Evolutionary conservation across 768 basidiomycete genomes (phyloP).

Genomic region (Holtermanniella nyarrowii): DNA sequence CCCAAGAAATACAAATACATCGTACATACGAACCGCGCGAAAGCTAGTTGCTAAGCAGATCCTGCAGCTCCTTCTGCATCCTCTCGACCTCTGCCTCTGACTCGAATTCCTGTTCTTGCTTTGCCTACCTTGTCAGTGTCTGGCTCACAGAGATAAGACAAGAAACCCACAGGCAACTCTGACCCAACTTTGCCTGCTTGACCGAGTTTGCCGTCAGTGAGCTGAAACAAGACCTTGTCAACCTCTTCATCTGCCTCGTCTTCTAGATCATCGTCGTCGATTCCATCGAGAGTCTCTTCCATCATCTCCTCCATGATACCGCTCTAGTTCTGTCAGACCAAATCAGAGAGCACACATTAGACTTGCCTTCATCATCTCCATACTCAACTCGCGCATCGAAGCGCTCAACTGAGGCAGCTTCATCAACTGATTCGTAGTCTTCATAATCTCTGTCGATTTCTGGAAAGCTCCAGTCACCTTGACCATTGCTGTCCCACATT

Average conservation of each 20-base stretch:
- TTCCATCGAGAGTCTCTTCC: constrained; percentile 69
- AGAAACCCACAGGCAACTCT: constrained; percentile 60
- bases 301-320: constrained; percentile 98
- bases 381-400: constrained; percentile 93
- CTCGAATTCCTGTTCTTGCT: constrained; percentile 58
- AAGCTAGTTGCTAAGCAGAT: constrained; percentile 61
- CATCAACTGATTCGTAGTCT: constrained; percentile 81
- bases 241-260: constrained; percentile 97
- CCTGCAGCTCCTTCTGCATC: constrained; percentile 80
- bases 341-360: not conserved
- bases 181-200: constrained; percentile 62
- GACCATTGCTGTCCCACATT: constrained; percentile 60
- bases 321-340: constrained; percentile 49
- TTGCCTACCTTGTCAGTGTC: constrained; percentile 48
- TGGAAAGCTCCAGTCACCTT: constrained; percentile 97
- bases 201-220: constrained; percentile 93
- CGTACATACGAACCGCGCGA: too few relatives aligned
- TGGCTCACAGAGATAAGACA: not conserved
- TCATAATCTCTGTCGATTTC: constrained; percentile 98
- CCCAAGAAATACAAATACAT: too few relatives aligned
- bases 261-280: constrained; percentile 87
- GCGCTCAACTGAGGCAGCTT: constrained; percentile 86
- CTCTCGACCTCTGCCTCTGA: constrained; percentile 79
- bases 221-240: constrained; percentile 87
- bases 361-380: constrained; percentile 96